A percentile compares a stretch with the other conserved stretches of the same genome.
phyloP scores from a whole-genome alignment of 257 asterid genomes.

The Solanum ahanhuiri region DNA sequence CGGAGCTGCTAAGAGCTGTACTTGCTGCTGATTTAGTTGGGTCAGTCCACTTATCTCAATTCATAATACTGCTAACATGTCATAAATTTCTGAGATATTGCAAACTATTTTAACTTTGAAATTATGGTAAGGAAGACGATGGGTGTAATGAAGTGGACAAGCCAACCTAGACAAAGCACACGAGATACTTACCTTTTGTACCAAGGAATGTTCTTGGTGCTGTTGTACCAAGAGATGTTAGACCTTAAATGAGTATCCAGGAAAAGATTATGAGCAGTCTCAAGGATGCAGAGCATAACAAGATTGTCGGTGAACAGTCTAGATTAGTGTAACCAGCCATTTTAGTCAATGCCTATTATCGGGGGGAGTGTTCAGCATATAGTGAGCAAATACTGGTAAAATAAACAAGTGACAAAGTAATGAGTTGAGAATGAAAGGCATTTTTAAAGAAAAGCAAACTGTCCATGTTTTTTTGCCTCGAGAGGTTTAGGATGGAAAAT shows the following conservation, averaged over 20 bases:
- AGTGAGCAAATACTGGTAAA: not conserved
- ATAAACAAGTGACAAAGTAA: not conserved
- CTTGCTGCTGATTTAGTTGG: conserved; percentile 91
- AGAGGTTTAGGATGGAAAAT: not conserved
- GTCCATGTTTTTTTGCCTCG: not conserved
- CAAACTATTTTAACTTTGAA: not conserved
- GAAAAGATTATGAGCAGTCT: not conserved
- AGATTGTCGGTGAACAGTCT: not conserved
- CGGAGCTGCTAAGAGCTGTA: conserved; percentile 75
- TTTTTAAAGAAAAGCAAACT: not conserved
- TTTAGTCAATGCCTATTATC: not conserved
- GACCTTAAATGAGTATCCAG: not conserved
- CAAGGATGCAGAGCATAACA: not conserved
- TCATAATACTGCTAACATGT: not conserved
- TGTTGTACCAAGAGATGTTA: not conserved
- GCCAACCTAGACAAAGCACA: not conserved
- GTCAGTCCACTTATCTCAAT: conserved; percentile 25
- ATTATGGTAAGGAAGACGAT: not conserved
- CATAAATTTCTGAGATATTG: not conserved
- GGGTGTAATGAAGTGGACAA: not conserved
- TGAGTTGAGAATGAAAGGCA: not conserved
- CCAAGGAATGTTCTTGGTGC: not conserved
- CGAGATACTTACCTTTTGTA: not conserved
- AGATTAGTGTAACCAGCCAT: not conserved
- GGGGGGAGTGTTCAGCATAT: not conserved